Percentiles rank a stretch among this genome's conserved stretches.
Conservation (phyloP, 176 grass and related monocot genomes). For the Aegilops sharonensis region DNA sequence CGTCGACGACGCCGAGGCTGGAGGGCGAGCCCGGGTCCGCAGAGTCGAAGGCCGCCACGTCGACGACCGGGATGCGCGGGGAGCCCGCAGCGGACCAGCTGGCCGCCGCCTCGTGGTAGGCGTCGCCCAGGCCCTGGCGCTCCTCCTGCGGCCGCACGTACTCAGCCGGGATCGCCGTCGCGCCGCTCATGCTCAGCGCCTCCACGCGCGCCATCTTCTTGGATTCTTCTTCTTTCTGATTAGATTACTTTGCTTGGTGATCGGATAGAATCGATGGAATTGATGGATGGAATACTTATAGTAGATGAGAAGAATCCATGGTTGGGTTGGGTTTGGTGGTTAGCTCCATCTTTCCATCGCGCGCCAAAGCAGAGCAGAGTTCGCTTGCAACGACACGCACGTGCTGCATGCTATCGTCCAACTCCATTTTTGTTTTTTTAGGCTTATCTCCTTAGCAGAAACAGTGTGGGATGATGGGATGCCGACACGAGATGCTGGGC, state of each 20-base stretch:
- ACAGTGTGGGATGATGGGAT: too few relatives aligned
- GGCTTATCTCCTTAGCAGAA: too few relatives aligned
- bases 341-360: too few relatives aligned
- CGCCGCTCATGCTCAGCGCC: conserved; percentile 55
- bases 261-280: too few relatives aligned
- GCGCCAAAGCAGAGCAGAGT: too few relatives aligned
- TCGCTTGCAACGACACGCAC: neutral
- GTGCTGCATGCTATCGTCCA: neutral
- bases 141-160: conserved; percentile 74
- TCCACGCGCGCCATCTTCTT: conserved; percentile 47
- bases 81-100: neutral
- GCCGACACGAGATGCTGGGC: too few relatives aligned
- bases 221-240: too few relatives aligned
- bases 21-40: neutral
- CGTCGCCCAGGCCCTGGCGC: conserved; percentile 68
- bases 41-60: conserved; percentile 44
- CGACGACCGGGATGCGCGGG: conserved; percentile 65
- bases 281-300: too few relatives aligned
- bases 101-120: conserved; percentile 40
- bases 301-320: too few relatives aligned
- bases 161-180: conserved; percentile 60
- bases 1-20: conserved; percentile 38
- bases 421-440: too few relatives aligned
- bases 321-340: too few relatives aligned
- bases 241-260: too few relatives aligned